phyloP scores from a whole-genome alignment of 2,329 filamentous ascomycete species.

The Alternaria ethzedia region DNA sequence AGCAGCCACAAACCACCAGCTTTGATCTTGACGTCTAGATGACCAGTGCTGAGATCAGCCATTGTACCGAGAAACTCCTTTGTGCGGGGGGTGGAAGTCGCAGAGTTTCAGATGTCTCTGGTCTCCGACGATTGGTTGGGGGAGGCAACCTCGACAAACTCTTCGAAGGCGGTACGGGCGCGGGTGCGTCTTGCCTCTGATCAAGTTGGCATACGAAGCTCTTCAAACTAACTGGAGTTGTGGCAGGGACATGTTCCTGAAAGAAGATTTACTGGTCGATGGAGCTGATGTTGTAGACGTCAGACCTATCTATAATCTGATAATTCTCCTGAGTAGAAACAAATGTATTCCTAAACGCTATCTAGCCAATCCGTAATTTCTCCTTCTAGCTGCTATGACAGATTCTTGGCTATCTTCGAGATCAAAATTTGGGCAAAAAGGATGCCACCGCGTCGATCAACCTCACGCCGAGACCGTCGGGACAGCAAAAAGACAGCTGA shows the following conservation, averaged over 20 bases:
- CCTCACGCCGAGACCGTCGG: neutral
- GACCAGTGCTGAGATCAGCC: neutral
- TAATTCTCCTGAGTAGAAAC: neutral
- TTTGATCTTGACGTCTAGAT: neutral
- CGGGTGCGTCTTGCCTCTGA: neutral
- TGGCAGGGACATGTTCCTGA: neutral
- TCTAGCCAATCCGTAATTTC: neutral
- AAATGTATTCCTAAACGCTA: neutral
- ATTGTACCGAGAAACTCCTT: neutral
- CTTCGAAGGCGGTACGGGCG: neutral
- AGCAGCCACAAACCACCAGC: neutral
- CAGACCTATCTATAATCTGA: neutral
- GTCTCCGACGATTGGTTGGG: neutral
- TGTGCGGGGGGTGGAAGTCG: neutral
- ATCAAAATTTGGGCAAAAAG: neutral
- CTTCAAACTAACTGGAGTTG: neutral
- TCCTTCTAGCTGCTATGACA: neutral
- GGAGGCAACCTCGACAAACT: neutral
- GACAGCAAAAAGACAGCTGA: slow-evolving; percentile 5
- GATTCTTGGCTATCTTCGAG: neutral
- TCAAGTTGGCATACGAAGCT: neutral
- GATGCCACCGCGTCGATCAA: neutral
- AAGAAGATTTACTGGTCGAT: neutral
- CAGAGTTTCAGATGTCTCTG: neutral
- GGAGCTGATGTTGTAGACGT: neutral